A percentile compares a stretch with the other conserved stretches of the same genome.
Evolutionary conservation across 208 protist species (phyloP).

Genomic region (Acanthamoeba healyi): DNA sequence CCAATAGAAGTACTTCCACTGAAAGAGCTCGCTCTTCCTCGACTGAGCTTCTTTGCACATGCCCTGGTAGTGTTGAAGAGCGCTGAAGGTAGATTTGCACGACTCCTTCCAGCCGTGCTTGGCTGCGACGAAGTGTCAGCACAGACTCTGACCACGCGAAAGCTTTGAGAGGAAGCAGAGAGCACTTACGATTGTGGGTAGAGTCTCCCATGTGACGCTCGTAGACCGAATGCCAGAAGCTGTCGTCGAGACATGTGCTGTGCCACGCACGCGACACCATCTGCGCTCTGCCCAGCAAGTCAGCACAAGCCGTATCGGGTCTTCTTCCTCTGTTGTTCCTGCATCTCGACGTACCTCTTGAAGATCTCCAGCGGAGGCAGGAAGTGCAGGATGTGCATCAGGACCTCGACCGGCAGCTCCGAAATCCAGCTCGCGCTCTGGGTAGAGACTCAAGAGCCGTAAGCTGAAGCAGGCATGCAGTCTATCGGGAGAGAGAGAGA

Average conservation of each 20-base stretch:
- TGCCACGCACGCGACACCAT: neutral
- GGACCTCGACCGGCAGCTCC: neutral
- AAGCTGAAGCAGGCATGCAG: no score
- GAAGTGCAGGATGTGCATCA: slow-evolving; percentile 34
- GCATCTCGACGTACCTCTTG: neutral
- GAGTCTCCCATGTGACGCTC: neutral
- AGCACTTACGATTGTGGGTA: neutral
- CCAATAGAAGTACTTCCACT: slow-evolving; percentile 45
- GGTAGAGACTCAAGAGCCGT: neutral
- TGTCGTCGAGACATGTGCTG: neutral
- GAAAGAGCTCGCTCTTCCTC: neutral
- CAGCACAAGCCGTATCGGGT: no score
- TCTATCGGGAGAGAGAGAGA: no score
- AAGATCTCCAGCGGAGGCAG: slow-evolving; percentile 3
- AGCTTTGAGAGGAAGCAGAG: neutral
- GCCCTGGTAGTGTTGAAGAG: neutral
- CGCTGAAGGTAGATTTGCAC: neutral
- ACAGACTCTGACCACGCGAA: neutral
- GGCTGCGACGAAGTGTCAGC: neutral
- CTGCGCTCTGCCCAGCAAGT: neutral
- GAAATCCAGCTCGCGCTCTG: neutral
- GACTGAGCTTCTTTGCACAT: neutral
- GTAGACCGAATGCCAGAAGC: slow-evolving; percentile 24
- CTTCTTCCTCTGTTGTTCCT: no score
- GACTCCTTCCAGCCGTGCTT: neutral